Evolutionary conservation across 768 basidiomycete species (phyloP).

Genomic region (Russula sp.): DNA sequence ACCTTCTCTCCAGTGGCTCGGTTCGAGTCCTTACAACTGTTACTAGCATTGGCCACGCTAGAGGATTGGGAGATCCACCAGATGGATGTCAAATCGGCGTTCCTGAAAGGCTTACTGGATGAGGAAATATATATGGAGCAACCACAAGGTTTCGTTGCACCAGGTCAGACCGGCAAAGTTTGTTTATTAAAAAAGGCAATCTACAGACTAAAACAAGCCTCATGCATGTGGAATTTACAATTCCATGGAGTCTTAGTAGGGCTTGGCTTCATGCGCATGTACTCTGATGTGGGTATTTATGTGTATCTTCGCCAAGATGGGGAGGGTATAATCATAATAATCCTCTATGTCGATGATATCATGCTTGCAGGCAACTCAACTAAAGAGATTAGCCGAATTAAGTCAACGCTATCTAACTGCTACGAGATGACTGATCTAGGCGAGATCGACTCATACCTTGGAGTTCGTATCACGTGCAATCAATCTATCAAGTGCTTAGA

Average conservation of each 20-base stretch:
- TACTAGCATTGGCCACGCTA: conserved; percentile 11
- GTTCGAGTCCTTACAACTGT: neutral
- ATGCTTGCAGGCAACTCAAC: no score
- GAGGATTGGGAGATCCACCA: no score
- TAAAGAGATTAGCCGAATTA: no score
- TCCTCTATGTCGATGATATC: neutral
- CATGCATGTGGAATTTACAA: no score
- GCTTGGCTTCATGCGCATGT: neutral
- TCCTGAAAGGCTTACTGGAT: conserved; percentile 29
- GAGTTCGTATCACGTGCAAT: no score
- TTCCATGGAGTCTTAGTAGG: no score
- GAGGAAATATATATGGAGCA: conserved; percentile 13
- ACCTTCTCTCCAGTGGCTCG: neutral
- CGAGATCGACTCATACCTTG: no score
- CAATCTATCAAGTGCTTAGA: no score
- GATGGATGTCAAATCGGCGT: conserved; percentile 15
- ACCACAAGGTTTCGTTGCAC: conserved; percentile 21
- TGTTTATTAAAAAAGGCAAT: neutral
- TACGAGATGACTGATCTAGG: no score
- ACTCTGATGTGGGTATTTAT: neutral
- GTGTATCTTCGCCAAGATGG: neutral
- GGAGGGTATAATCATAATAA: neutral
- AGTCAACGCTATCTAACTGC: no score
- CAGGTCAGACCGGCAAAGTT: neutral
- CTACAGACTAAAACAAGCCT: neutral